Conservation (phyloP, 345 rosid genomes). For the Salix caprea region DNA sequence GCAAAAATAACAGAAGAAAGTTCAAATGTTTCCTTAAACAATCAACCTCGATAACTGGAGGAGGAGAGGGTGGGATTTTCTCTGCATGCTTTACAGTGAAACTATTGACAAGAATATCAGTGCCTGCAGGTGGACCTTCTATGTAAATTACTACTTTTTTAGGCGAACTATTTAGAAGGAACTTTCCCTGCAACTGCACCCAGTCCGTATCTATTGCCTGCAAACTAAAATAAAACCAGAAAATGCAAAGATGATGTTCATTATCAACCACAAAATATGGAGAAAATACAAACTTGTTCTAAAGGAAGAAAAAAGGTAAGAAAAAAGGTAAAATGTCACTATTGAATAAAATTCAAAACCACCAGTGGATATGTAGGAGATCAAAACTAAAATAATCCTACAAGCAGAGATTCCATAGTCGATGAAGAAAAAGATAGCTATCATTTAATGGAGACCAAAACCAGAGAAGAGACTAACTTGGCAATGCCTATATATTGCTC, state of each 20-base stretch:
- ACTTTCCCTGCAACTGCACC: slow-evolving; percentile 74
- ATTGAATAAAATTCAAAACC: background rate
- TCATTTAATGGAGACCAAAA: background rate
- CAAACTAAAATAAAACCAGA: slow-evolving; percentile 35
- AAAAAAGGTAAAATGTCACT: background rate
- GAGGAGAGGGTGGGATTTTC: slow-evolving; percentile 55
- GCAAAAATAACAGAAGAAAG: background rate
- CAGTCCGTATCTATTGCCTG: slow-evolving; percentile 77
- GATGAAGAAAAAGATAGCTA: background rate
- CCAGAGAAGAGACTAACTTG: slow-evolving; percentile 44
- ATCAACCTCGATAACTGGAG: slow-evolving; percentile 67
- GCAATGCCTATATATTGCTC: slow-evolving; percentile 79
- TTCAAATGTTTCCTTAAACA: background rate
- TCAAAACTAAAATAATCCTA: background rate
- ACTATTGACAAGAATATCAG: slow-evolving; percentile 76
- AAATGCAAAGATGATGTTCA: background rate
- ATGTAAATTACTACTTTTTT: slow-evolving; percentile 67
- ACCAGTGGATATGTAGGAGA: background rate
- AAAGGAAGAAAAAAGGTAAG: background rate
- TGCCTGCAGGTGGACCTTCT: slow-evolving; percentile 91
- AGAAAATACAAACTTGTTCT: background rate
- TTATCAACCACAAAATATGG: background rate
- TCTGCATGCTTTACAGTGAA: slow-evolving; percentile 66
- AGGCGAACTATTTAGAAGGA: slow-evolving; percentile 76
- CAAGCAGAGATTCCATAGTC: background rate